Conservation (phyloP, 2,329 filamentous ascomycete genomes). For the Grosmannia clavigera region DNA sequence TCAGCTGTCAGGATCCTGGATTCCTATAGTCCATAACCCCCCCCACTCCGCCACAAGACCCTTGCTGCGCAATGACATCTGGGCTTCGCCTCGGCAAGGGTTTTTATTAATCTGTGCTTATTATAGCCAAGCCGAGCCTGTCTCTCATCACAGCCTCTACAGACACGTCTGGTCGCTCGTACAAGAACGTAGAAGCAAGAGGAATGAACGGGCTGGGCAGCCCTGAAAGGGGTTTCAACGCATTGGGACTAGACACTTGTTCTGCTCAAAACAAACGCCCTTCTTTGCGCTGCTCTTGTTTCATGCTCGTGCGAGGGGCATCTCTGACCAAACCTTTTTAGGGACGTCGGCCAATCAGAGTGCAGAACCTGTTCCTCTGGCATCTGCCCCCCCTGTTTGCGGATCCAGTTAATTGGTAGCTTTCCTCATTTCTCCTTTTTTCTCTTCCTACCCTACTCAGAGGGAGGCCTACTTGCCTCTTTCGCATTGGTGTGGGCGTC, state of each 20-base stretch:
- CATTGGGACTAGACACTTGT: too few species aligned
- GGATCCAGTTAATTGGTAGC: neutral
- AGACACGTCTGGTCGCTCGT: too few species aligned
- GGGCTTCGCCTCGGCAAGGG: too few species aligned
- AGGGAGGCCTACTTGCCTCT: neutral
- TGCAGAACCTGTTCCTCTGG: neutral
- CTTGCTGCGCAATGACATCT: too few species aligned
- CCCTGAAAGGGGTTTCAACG: neutral
- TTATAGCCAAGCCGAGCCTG: too few species aligned
- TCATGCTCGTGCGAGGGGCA: neutral
- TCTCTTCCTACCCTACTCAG: neutral
- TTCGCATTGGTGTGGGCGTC: neutral
- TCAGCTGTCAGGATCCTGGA: too few species aligned
- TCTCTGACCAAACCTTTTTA: neutral
- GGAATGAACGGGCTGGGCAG: neutral
- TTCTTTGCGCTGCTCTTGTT: neutral
- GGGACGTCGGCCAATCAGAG: neutral
- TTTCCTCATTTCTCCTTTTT: neutral
- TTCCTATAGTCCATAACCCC: too few species aligned
- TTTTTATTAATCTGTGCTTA: too few species aligned
- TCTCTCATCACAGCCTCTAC: too few species aligned
- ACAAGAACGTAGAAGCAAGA: too few species aligned
- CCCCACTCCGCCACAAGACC: too few species aligned
- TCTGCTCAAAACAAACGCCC: too few species aligned
- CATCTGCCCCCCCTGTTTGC: neutral